phyloP scores from a whole-genome alignment of 176 grass and related monocot genomes.

The sorghum (Sorghum bicolor) region Sorghum_bicolor_NCBIv3 NC_012872.2:61332501-61333000 shows the following conservation, averaged over 20 bases:
- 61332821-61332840: neutral
- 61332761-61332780: neutral
- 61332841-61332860: neutral
- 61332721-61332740: slow-evolving; percentile 5
- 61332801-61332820: neutral
- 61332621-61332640: neutral
- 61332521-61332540: neutral
- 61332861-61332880: slow-evolving; percentile 25
- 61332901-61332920: slow-evolving; percentile 40
- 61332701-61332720: neutral
- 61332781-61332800: neutral
- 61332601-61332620: neutral
- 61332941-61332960: slow-evolving; percentile 89
- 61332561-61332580: too few relatives aligned
- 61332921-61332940: slow-evolving; percentile 64
- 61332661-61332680: neutral
- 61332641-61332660: neutral
- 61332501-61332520: neutral
- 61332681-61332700: neutral
- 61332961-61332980: slow-evolving; percentile 81
- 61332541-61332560: too few relatives aligned
- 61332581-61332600: neutral
- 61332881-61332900: slow-evolving; percentile 46
- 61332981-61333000: slow-evolving; percentile 48
- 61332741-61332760: neutral